A percentile compares a stretch with the other conserved stretches of the same genome.
Evolutionary conservation across 2,329 filamentous ascomycete genomes (phyloP).

Genomic region (Epichloe sylvatica): DNA sequence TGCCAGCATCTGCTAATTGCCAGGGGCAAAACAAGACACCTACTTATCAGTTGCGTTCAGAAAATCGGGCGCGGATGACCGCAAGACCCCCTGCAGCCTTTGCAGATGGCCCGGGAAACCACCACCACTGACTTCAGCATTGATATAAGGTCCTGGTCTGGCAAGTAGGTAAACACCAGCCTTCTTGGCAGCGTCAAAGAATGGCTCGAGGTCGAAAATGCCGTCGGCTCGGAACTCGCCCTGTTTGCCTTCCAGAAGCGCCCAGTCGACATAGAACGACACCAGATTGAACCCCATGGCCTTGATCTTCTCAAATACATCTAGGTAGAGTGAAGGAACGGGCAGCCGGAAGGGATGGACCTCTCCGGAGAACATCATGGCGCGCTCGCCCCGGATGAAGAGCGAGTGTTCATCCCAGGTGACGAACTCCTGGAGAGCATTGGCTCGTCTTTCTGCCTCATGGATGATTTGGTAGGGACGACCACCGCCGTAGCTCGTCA

Average conservation of each 20-base stretch:
- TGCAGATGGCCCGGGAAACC: conserved; percentile 73
- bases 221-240: conserved; percentile 58
- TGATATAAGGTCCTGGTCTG: conserved; percentile 60
- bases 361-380: conserved; percentile 61
- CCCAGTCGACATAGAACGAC: conserved; percentile 71
- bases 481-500: conserved; percentile 5
- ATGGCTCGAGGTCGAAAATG: conserved; percentile 57
- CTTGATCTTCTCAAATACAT: conserved; percentile 72
- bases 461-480: conserved; percentile 12
- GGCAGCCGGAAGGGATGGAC: conserved; percentile 51
- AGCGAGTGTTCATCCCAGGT: conserved; percentile 63
- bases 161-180: conserved; percentile 68
- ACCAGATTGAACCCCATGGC: conserved; percentile 67
- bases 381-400: conserved; percentile 53
- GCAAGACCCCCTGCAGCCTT: conserved; percentile 47
- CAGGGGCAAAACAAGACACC: conserved; percentile 7
- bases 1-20: neutral
- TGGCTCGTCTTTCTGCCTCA: conserved; percentile 10
- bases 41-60: conserved; percentile 54
- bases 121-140: conserved; percentile 62
- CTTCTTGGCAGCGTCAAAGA: conserved; percentile 60
- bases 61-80: conserved; percentile 49
- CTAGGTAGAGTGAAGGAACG: conserved; percentile 40
- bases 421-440: conserved; percentile 27
- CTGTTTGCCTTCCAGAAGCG: conserved; percentile 57